Conservation (phyloP, 768 basidiomycete genomes). For the Naganishia vishniacii region DNA sequence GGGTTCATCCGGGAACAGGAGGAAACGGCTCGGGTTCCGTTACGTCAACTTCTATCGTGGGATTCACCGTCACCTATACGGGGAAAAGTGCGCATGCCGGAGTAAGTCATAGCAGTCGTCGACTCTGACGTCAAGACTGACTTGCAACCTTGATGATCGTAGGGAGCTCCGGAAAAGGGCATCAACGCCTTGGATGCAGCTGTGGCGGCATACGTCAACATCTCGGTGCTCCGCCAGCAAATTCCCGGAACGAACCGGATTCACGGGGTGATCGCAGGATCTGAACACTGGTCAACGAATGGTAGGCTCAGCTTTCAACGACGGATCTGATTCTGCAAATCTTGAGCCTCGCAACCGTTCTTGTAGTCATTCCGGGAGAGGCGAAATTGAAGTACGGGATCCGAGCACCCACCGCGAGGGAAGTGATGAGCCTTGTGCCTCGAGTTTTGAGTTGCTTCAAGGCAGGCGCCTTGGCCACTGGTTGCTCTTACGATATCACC, state of each 20-base stretch:
- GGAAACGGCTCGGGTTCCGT: conserved; percentile 16
- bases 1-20: conserved; percentile 26
- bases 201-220: conserved; percentile 29
- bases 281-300: conserved; percentile 26
- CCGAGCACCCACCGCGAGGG: conserved; percentile 20
- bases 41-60: conserved; percentile 25
- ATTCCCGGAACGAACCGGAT: conserved; percentile 25
- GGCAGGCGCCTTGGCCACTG: conserved; percentile 4
- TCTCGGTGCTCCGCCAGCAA: conserved; percentile 35
- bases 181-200: conserved; percentile 38
- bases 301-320: too few species aligned
- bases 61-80: conserved; percentile 34
- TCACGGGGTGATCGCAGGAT: conserved; percentile 29
- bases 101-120: conserved; percentile 24
- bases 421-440: conserved; percentile 12
- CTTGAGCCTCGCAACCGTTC: not conserved
- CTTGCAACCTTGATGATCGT: too few species aligned
- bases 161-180: conserved; percentile 35
- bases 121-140: too few species aligned
- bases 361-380: conserved; percentile 21
- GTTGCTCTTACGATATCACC: conserved; percentile 4
- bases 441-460: conserved; percentile 25
- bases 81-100: conserved; percentile 40
- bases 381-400: conserved; percentile 28
- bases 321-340: too few species aligned